phyloP scores from a whole-genome alignment of 2,329 filamentous ascomycete species.

The Aspergillus aculeatus region DNA sequence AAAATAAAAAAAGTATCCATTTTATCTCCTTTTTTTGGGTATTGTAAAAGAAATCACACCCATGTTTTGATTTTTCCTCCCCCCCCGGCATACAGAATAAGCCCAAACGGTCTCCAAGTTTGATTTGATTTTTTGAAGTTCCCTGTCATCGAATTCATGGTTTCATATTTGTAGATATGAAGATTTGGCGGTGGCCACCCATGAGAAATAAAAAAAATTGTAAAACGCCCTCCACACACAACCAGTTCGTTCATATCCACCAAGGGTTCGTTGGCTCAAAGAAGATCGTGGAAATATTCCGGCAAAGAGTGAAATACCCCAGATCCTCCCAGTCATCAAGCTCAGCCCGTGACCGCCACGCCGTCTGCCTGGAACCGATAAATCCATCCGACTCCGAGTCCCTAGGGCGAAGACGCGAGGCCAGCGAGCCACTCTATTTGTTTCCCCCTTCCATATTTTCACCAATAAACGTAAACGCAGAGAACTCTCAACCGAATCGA shows the following conservation, averaged over 20 bases:
- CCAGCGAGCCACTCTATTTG: conserved; percentile 20
- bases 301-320: not conserved
- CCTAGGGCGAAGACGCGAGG: conserved; percentile 2
- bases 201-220: conserved; percentile 1
- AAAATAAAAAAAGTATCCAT: not conserved
- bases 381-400: conserved; percentile 3
- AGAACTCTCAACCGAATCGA: conserved; percentile 26
- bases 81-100: not conserved
- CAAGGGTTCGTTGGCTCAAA: conserved; percentile 1
- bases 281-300: not conserved
- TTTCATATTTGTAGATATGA: conserved; percentile 3
- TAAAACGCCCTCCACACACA: conserved; percentile 9
- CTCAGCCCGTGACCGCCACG: conserved; percentile 5
- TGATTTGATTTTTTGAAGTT: conserved; percentile 1
- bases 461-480: conserved; percentile 28
- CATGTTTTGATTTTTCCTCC: not conserved
- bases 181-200: conserved; percentile 6
- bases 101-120: conserved; percentile 1
- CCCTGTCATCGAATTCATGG: conserved; percentile 4
- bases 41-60: not conserved
- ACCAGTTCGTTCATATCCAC: conserved; percentile 17
- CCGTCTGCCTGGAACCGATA: not conserved
- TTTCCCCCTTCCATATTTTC: conserved; percentile 15
- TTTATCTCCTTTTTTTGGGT: not conserved
- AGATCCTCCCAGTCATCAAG: not conserved